Evolutionary conservation across 2,329 filamentous ascomycete species (phyloP).

Genomic region (Xylariaceae sp.): DNA sequence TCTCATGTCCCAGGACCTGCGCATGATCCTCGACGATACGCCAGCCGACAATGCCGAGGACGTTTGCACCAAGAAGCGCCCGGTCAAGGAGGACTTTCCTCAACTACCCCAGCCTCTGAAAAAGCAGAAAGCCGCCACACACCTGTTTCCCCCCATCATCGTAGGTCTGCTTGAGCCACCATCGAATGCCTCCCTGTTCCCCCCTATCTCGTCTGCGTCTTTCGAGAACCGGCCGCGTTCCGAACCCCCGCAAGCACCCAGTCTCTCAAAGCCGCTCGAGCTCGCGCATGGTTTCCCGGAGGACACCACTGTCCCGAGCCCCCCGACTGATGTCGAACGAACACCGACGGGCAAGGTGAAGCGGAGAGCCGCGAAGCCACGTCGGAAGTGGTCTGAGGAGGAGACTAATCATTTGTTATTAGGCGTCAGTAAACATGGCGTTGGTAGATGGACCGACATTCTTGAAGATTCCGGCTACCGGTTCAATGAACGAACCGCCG

Average conservation of each 20-base stretch:
- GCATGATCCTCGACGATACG: constrained; percentile 45
- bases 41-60: constrained; percentile 42
- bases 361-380: constrained; percentile 53
- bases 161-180: constrained; percentile 61
- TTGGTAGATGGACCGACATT: constrained; percentile 63
- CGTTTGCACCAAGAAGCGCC: constrained; percentile 51
- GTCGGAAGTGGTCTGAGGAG: constrained; percentile 61
- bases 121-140: constrained; percentile 55
- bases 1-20: constrained; percentile 42
- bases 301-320: constrained; percentile 28
- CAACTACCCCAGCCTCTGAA: constrained; percentile 62
- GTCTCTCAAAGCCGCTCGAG: constrained; percentile 32
- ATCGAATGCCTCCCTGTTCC: constrained; percentile 57
- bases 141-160: constrained; percentile 59
- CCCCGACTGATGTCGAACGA: constrained; percentile 31
- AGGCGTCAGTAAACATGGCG: constrained; percentile 58
- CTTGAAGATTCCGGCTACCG: constrained; percentile 56
- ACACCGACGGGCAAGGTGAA: constrained; percentile 41
- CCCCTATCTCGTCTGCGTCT: constrained; percentile 56
- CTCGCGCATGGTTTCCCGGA: constrained; percentile 22
- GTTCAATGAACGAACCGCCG: constrained; percentile 58
- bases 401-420: constrained; percentile 60
- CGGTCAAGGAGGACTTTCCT: constrained; percentile 57
- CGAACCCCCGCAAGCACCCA: constrained; percentile 43
- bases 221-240: constrained; percentile 46